Percentiles rank a stretch among this genome's conserved stretches.
Conservation (phyloP, 192 early-diverging fungal genomes). For the Spizellomyces sp. region DNA sequence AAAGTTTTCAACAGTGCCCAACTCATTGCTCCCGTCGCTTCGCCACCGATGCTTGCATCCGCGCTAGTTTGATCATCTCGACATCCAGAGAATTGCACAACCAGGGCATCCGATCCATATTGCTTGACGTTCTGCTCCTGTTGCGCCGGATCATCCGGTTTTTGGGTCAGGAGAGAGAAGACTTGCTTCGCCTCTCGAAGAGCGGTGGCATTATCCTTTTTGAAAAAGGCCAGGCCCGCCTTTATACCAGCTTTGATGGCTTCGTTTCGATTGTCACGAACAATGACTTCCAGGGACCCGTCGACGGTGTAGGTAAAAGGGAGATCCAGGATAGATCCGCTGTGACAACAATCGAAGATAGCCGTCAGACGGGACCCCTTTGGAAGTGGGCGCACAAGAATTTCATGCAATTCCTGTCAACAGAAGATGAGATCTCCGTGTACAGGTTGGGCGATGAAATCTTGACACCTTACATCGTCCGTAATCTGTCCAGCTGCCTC, state of each 20-base stretch:
- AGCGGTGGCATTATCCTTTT: conserved; percentile 39
- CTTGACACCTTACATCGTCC: conserved; percentile 38
- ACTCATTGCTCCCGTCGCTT: conserved; percentile 68
- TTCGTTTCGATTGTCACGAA: conserved; percentile 37
- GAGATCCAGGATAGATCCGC: conserved; percentile 49
- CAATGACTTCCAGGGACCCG: conserved; percentile 41
- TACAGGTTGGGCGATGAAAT: background rate
- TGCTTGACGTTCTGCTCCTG: conserved; percentile 23
- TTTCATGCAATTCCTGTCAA: conserved; percentile 37
- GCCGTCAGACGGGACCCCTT: conserved; percentile 42
- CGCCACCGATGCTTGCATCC: conserved; percentile 65
- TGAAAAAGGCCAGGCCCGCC: conserved; percentile 36
- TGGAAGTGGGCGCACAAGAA: conserved; percentile 39
- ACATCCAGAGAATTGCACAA: conserved; percentile 73
- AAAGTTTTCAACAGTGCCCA: conserved; percentile 62
- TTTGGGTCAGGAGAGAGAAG: conserved; percentile 15
- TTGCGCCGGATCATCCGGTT: conserved; percentile 16
- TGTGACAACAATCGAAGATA: conserved; percentile 58
- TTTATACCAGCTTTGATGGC: conserved; percentile 39
- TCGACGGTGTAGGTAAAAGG: conserved; percentile 51
- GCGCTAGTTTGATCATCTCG: conserved; percentile 74
- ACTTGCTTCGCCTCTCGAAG: conserved; percentile 24
- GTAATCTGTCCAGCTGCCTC: conserved; percentile 42
- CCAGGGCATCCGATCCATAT: conserved; percentile 35
- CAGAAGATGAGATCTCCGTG: conserved; percentile 4